phyloP scores from a whole-genome alignment of 345 rosid species.

The Gynandropsis gynandra region DNA sequence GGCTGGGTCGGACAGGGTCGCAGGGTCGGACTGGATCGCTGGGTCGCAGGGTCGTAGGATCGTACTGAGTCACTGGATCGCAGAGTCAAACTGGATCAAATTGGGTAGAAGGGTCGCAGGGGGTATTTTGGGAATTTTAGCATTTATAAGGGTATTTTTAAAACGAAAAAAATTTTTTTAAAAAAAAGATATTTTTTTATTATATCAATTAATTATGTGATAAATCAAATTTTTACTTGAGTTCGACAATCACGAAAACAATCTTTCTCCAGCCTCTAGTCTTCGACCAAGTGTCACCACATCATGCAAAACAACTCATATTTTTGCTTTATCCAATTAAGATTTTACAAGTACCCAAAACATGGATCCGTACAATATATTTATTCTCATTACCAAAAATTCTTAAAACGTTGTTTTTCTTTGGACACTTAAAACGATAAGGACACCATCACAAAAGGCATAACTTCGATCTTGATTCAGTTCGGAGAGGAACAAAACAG shows the following conservation, averaged over 20 bases:
- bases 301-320: constrained; percentile 25
- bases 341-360: constrained; percentile 24
- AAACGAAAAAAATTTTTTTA: too few species aligned
- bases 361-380: constrained; percentile 26
- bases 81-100: too few species aligned
- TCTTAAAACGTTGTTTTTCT: constrained; percentile 22
- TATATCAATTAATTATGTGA: constrained; percentile 1
- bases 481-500: constrained; percentile 5
- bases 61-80: too few species aligned
- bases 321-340: constrained; percentile 23
- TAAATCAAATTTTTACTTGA: constrained; percentile 5
- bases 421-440: constrained; percentile 14
- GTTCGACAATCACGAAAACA: constrained; percentile 25
- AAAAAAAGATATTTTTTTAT: constrained; percentile 12
- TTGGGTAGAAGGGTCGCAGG: too few species aligned
- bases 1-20: too few species aligned
- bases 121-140: too few species aligned
- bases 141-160: too few species aligned
- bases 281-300: constrained; percentile 21
- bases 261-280: constrained; percentile 21
- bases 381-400: constrained; percentile 24
- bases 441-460: constrained; percentile 22
- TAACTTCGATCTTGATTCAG: constrained; percentile 18
- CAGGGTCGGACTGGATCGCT: too few species aligned
- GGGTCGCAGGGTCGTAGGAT: too few species aligned